phyloP scores from a whole-genome alignment of 805 yeast genomes.

The Candida suzukii region DNA sequence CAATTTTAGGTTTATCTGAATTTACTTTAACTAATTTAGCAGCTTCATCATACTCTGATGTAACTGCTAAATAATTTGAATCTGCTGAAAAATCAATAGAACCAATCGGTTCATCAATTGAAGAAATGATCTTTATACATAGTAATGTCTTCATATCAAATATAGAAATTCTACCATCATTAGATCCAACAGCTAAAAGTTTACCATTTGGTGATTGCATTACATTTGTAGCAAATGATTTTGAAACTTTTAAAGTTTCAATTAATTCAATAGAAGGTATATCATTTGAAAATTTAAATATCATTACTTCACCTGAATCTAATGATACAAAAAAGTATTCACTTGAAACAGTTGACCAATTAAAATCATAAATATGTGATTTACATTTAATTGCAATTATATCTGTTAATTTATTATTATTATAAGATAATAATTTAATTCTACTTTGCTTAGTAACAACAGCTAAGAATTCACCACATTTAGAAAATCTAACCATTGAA shows the following conservation, averaged over 20 bases:
- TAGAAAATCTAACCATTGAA: constrained; percentile 26
- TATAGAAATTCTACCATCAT: constrained; percentile 39
- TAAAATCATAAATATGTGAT: constrained; percentile 29
- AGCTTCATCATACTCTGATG: constrained; percentile 32
- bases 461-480: constrained; percentile 32
- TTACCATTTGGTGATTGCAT: constrained; percentile 31
- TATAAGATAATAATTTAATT: constrained; percentile 24
- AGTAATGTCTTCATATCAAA: constrained; percentile 31
- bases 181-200: constrained; percentile 34
- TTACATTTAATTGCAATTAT: constrained; percentile 10
- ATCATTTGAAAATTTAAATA: constrained; percentile 10
- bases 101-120: constrained; percentile 36
- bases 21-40: constrained; percentile 18
- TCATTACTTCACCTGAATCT: constrained; percentile 29
- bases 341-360: constrained; percentile 26
- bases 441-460: constrained; percentile 29
- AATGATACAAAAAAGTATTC: constrained; percentile 29
- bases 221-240: constrained; percentile 32
- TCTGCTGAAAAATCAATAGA: constrained; percentile 27
- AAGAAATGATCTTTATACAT: constrained; percentile 23
- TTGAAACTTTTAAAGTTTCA: constrained; percentile 27
- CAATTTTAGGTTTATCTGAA: background rate
- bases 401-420: constrained; percentile 21
- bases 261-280: constrained; percentile 2
- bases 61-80: constrained; percentile 31